Conservation (phyloP, 2,329 filamentous ascomycete species). For the Pyrenochaeta sp. region DNA sequence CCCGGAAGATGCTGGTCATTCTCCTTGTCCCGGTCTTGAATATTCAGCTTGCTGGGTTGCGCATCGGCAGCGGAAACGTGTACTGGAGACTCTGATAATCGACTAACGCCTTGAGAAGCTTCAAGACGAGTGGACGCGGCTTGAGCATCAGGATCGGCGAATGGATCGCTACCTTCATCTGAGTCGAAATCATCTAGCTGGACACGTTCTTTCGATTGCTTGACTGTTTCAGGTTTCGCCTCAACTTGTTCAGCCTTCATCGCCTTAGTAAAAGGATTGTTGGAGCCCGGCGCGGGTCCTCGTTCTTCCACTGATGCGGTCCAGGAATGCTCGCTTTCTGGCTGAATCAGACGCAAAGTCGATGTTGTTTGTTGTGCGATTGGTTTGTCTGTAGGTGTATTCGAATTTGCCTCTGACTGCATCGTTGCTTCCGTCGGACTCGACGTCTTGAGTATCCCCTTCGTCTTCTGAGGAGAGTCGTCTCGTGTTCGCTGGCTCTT, state of each 20-base stretch:
- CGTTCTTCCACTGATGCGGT: conserved; percentile 26
- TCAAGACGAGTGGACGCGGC: conserved; percentile 30
- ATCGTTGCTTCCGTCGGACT: conserved; percentile 35
- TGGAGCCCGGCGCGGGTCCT: conserved; percentile 30
- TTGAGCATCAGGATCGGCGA: conserved; percentile 48
- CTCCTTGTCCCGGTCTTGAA: conserved; percentile 32
- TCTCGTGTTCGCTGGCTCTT: conserved; percentile 41
- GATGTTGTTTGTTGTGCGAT: conserved; percentile 27
- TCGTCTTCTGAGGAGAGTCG: conserved; percentile 43
- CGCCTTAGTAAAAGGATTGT: conserved; percentile 39
- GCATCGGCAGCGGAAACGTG: conserved; percentile 66
- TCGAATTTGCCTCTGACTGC: conserved; percentile 21
- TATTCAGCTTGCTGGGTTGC: conserved; percentile 40
- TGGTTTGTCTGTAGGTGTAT: conserved; percentile 17
- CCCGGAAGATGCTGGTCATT: conserved; percentile 63
- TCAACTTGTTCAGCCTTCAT: conserved; percentile 53
- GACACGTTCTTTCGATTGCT: conserved; percentile 67
- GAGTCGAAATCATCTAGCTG: conserved; percentile 76
- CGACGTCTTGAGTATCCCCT: conserved; percentile 40
- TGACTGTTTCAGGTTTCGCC: conserved; percentile 63
- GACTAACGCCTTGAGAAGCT: conserved; percentile 31
- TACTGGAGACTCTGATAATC: conserved; percentile 72
- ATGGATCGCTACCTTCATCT: conserved; percentile 57
- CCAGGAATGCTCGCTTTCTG: conserved; percentile 32
- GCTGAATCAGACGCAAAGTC: conserved; percentile 45